Evolutionary conservation across 768 basidiomycete genomes (phyloP), one percentile per base, ranked within the genome.

Genomic region (Suillus cothurnatus): DNA sequence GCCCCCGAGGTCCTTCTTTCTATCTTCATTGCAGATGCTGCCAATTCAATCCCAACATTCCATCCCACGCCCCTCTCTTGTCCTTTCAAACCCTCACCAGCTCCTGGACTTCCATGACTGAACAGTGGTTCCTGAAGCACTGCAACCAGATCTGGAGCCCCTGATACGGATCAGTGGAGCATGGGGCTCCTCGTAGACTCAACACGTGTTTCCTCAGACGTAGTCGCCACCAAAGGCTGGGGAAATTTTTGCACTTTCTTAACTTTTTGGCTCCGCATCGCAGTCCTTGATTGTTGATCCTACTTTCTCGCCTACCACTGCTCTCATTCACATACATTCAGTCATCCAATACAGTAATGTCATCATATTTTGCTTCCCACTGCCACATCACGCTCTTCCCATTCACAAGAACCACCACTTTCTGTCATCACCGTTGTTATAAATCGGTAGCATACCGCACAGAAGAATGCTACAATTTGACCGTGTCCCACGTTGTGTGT

Each of bases 1-100:
- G 78, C 78, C 0, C 70, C 71, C 4, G 71, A 74, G 19, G 3
- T 63, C 1, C 66, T 81, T 8, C 39, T 81, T 1, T 57, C 74
- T 6, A 59, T 68, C 11, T 81, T 82, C 60, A 66, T 70, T 4
- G 71, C 74, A 17, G 60, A 66, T 6, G 59, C 49, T 4, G 66
- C 72, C 0, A 74, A 75, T 4, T 31, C 61, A 2, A 58, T 57
- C 26, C 17, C 21, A 57, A 53, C 23, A 62, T 70, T 0, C 75
- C 75, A 6, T 2, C 5, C 15, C 12, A 66, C 5, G 64, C 73
- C 1, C 67, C 70, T 61, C 53, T 55, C 11, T 55, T 55, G 32
- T 55, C 31, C 21, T 61, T 49, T 17, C 34, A 61, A 53, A 61
- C 59, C 6, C 17, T 19, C 26, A 53, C 23, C 31, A 23, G 43